Evolutionary conservation across 179 eudicot species (phyloP), one percentile per base, ranked within the genome.

Genomic region (Silene coronaria): DNA sequence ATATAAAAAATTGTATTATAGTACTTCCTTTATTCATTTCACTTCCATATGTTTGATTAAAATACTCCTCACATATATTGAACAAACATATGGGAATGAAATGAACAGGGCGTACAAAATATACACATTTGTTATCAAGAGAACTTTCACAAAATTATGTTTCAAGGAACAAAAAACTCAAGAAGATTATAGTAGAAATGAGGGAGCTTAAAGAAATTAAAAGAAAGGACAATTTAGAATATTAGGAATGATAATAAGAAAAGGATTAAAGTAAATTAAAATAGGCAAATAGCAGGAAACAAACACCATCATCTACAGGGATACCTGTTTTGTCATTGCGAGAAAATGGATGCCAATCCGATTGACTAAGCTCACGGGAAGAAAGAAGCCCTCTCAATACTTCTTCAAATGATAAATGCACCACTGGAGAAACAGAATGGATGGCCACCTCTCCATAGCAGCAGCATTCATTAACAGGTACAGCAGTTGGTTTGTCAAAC

Each of bases 371-470:
- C 76, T 71, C 71, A 36, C 76, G 10, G 57, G 76, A 70, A 53
- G 22, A 61, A 45, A 77, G 64, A 62, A 77, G 71, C 58, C 76
- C 80, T 58, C 68, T 71, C 34, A 77, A 48, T 65, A 77, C 80
- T 62, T 77, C 80, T 77, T 77, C 80, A 36, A 77, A 77, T 12
- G 71, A 46, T 17, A 77, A 30, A 71, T 77, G 80, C 24, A 64
- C 76, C 14, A 71, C 71, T 61, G 80, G 71, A 62, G 80, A 63
- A 21, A 46, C 60, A 1, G 76, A 45, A 63, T 77, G 76, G 8
- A 77, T 72, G 63, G 80, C 80, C 65, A 77, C 46, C 76, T 77
- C 80, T 27, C 80, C 80, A 5, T 71, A 77, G 55, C 80, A 77
- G 57, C 80, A 77, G 26, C 71, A 77, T 46, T 77, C 71, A 71